These are phyloP conservation scores for Syncephalastrum racemosum DNA, from an alignment of 371 early-diverging fungal genomes.

Conservation along the genomic window DNA sequence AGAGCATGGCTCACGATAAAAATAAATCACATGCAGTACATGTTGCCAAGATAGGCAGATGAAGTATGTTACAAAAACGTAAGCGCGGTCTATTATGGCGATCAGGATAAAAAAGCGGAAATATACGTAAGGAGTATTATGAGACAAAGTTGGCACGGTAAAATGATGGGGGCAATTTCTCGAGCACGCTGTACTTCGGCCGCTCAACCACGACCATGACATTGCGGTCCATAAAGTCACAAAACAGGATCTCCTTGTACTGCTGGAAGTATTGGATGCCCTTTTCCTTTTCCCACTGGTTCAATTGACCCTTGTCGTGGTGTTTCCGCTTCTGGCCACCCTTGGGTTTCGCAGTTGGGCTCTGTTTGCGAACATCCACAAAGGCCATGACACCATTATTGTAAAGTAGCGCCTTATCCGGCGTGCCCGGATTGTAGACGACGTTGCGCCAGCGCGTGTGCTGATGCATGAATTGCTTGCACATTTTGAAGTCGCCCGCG, in stretches of 20 bases:
- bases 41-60: too few relatives aligned
- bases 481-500: slow-evolving; percentile 42
- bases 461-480: slow-evolving; percentile 48
- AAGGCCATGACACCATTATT: slow-evolving; percentile 72
- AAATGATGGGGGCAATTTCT: slow-evolving; percentile 79
- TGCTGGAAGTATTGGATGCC: slow-evolving; percentile 57
- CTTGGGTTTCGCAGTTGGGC: slow-evolving; percentile 28
- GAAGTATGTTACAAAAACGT: too few relatives aligned
- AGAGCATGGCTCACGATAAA: too few relatives aligned
- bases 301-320: slow-evolving; percentile 24
- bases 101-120: neutral
- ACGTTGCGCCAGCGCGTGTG: slow-evolving; percentile 75
- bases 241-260: slow-evolving; percentile 80
- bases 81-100: too few relatives aligned
- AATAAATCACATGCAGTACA: too few relatives aligned
- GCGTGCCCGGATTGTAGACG: slow-evolving; percentile 66
- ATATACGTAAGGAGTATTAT: slow-evolving; percentile 24
- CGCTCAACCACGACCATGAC: slow-evolving; percentile 86
- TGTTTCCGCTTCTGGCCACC: slow-evolving; percentile 38
- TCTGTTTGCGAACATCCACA: slow-evolving; percentile 65
- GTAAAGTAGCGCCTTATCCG: slow-evolving; percentile 66
- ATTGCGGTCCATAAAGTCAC: slow-evolving; percentile 66
- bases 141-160: slow-evolving; percentile 82
- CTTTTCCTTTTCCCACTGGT: slow-evolving; percentile 36
- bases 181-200: slow-evolving; percentile 76